Evolutionary conservation across 2,329 filamentous ascomycete species (phyloP).

Genomic region (Penicillium fuscoglaucum): DNA sequence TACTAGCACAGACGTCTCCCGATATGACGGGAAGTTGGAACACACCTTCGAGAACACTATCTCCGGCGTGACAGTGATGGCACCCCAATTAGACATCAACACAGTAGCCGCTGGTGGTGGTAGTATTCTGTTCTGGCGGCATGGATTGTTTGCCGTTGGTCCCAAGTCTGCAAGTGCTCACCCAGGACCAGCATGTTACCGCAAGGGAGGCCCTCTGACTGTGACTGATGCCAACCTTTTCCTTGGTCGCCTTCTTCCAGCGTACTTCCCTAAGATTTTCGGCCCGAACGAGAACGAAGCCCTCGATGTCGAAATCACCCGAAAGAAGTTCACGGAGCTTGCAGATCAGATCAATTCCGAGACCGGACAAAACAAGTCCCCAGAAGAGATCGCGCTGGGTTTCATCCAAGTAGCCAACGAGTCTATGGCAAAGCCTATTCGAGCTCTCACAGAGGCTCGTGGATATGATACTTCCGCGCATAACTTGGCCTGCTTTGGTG

Average conservation of each 20-base stretch:
- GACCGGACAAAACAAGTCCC: slow-evolving; percentile 45
- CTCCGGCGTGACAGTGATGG: slow-evolving; percentile 90
- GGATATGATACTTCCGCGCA: slow-evolving; percentile 89
- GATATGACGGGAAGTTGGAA: slow-evolving; percentile 85
- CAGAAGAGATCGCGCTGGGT: slow-evolving; percentile 57
- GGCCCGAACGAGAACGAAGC: slow-evolving; percentile 84
- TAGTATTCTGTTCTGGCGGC: slow-evolving; percentile 73
- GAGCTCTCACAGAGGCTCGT: slow-evolving; percentile 87
- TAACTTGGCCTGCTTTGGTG: slow-evolving; percentile 84
- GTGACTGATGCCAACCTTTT: slow-evolving; percentile 92
- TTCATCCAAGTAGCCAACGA: slow-evolving; percentile 47
- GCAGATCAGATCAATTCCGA: slow-evolving; percentile 77
- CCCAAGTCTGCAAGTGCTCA: slow-evolving; percentile 90
- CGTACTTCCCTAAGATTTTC: slow-evolving; percentile 96
- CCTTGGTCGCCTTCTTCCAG: slow-evolving; percentile 78
- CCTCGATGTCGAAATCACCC: slow-evolving; percentile 71
- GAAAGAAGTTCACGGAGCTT: slow-evolving; percentile 62
- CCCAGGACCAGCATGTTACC: slow-evolving; percentile 87
- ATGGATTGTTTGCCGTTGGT: slow-evolving; percentile 87
- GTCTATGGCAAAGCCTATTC: slow-evolving; percentile 67
- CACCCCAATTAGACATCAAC: slow-evolving; percentile 90
- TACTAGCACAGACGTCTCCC: slow-evolving; percentile 83
- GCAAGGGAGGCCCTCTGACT: slow-evolving; percentile 85
- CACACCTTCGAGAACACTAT: slow-evolving; percentile 94
- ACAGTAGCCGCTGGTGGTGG: slow-evolving; percentile 85